Evolutionary conservation across 108 stramenopile genomes (phyloP).

Genomic region (Cyclotella baltica): DNA sequence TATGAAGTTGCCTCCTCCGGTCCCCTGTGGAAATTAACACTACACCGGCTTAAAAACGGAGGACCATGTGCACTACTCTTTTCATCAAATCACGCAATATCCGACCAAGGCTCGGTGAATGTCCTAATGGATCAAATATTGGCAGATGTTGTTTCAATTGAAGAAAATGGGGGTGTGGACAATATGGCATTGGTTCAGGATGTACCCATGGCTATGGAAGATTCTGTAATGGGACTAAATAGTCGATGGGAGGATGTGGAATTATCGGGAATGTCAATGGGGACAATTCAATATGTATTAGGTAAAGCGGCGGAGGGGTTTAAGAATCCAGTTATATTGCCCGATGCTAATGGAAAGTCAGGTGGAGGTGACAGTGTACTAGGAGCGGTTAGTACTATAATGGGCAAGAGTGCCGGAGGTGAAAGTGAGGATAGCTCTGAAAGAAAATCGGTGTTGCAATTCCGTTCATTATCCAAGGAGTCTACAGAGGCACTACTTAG

Average conservation of each 20-base stretch:
- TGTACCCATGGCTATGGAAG: constrained; percentile 79
- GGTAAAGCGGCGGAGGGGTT: constrained; percentile 85
- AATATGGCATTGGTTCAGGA: constrained; percentile 50
- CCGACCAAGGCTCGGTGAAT: constrained; percentile 82
- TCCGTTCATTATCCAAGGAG: constrained; percentile 67
- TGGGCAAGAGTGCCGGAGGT: constrained; percentile 82
- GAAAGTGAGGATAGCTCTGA: constrained; percentile 53
- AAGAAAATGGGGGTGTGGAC: constrained; percentile 33
- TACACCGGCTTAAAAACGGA: constrained; percentile 59
- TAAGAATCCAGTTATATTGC: constrained; percentile 83
- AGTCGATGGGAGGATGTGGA: constrained; percentile 64
- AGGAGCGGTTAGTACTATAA: constrained; percentile 78
- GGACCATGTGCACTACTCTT: constrained; percentile 74
- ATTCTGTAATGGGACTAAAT: constrained; percentile 70
- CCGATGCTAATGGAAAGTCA: constrained; percentile 55
- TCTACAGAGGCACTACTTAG: constrained; percentile 60
- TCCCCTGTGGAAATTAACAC: constrained; percentile 79
- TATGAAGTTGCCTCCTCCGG: constrained; percentile 61
- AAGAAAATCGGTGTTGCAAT: constrained; percentile 67
- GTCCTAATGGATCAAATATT: constrained; percentile 79
- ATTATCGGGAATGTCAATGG: constrained; percentile 44
- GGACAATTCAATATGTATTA: constrained; percentile 72
- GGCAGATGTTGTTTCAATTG: constrained; percentile 60
- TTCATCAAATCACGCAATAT: constrained; percentile 87
- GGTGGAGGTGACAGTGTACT: constrained; percentile 55